Base-by-base conservation (phyloP, 805 yeast genomes). In the Jamesozyma lodderae region DNA sequence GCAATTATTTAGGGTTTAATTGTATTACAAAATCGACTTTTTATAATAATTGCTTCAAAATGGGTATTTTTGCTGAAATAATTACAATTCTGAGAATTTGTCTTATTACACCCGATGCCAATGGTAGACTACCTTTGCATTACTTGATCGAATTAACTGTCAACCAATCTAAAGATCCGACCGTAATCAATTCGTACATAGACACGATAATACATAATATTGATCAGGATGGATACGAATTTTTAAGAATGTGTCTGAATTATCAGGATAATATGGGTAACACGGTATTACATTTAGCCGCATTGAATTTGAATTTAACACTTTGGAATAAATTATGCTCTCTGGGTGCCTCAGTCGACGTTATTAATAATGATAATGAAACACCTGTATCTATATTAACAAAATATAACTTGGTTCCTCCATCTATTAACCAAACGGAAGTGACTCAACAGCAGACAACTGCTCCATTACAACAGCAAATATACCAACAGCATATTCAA, bases 211-310 rank as follows among this genome's bases (percentile, higher is more conserved):
- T 77, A 31, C 63, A 65, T 33, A 68, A 64, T 43, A 52, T 75
- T 33, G 53, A 45, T 13, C 48, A 57, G 21, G 63, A 59, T 3
- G 64, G 67, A 35, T 63, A 63, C 35, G 63, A 68, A 16, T 49
- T 77, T 35, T 68, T 79, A 31, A 71, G 73, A 35, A 73, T 78
- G 45, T 64, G 81, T 29, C 54, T 81, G 21, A 82, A 85, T 52
- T 87, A 79, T 49, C 84, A 76, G 53, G 97, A 92, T 59, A 69
- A 68, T 17, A 70, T 77, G 43, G 96, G 96, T 4, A 85, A 87
- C 48, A 85, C 96, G 0, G 85, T 94, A 6, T 63, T 87, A 35
- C 94, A 86, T 51, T 65, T 90, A 32, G 87, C 95, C 0, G 74
- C 66, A 5, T 40, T 57, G 19, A 61, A 61, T 33, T 38, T 54